phyloP scores from a whole-genome alignment of 768 basidiomycete species.

The Tulasnella sp. region DNA sequence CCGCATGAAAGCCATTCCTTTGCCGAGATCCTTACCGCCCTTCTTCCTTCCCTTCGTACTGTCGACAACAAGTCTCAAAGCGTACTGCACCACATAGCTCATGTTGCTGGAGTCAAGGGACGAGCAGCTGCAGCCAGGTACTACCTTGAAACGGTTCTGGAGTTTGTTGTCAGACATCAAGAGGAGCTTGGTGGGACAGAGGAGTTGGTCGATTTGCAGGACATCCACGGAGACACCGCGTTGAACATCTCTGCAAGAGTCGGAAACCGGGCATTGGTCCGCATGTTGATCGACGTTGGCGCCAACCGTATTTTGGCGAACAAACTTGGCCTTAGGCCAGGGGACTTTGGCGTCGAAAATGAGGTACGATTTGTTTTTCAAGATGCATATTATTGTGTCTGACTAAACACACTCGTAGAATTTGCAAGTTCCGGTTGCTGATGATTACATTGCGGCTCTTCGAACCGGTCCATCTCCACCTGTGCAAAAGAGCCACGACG shows the following conservation, averaged over 20 bases:
- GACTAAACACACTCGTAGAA: conserved; percentile 27
- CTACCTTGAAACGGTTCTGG: conserved; percentile 86
- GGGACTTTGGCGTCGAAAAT: conserved; percentile 91
- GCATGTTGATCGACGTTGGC: conserved; percentile 84
- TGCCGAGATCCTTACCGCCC: conserved; percentile 54
- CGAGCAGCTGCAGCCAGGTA: conserved; percentile 79
- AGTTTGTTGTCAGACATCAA: conserved; percentile 77
- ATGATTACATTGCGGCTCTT: conserved; percentile 73
- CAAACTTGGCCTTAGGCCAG: conserved; percentile 88
- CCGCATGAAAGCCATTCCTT: conserved; percentile 78
- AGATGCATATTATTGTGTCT: not conserved
- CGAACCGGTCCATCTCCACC: conserved; percentile 72
- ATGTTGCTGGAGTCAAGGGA: conserved; percentile 87
- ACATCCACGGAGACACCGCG: conserved; percentile 93
- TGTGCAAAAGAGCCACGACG: conserved; percentile 83
- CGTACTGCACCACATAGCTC: conserved; percentile 86
- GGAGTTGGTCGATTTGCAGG: conserved; percentile 82
- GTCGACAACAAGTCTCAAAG: conserved; percentile 82
- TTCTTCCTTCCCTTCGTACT: conserved; percentile 77
- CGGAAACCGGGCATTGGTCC: conserved; percentile 82
- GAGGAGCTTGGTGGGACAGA: conserved; percentile 56
- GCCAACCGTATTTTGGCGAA: conserved; percentile 87
- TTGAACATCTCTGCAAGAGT: conserved; percentile 93
- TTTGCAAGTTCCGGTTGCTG: conserved; percentile 43
- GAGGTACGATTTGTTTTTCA: conserved; percentile 54